Base-by-base conservation (phyloP, 352 stramenopile genomes). In the Pythium scleroteichum region DNA sequence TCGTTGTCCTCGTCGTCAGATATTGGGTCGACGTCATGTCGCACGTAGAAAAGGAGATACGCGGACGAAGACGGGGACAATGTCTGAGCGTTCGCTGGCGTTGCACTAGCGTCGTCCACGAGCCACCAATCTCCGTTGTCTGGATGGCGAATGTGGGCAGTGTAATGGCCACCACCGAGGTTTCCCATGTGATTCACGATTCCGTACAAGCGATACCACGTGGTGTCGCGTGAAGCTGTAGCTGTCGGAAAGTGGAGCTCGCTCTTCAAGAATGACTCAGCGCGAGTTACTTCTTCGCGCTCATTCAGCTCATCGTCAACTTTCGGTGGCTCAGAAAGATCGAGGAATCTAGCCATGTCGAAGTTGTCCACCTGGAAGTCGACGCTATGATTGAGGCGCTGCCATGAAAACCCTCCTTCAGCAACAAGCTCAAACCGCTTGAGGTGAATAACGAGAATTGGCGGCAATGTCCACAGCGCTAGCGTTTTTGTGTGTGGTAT, bases 101-200 rank as follows among this genome's bases (percentile, higher is more conserved):
- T 66, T 4, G 69, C 81, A 24, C 52, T 75, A n/a, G 69, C 78
- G 77, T 99, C 97, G 60, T 99, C 97, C 46, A 98, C 97, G 47
- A 96, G 76, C 69, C 94, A 97, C 96, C 97, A 99, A 39, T 75
- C 66, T 35, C 62, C 65, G 52, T 64, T 78, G 14, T 75, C 60
- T 17, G 64, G 50, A 22, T 76, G 66, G 13, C 68, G 66, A 22
- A 87, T 71, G 54, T 86, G 76, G 5, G 83, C 81, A 1, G 78
- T 87, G 76, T 99, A 99, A 69, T 99, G 97, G 4, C 96, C 96
- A 19, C 85, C 85, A 13, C 88, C 88, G 13, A 98, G 78, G n/a
- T 81, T 87, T 16, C 96, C 96, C 61, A 92, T 83, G 75, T 99
- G 96, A 75, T 98, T 92, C 53, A 98, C 90, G 6, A 99, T 82